A percentile compares a stretch with the other conserved stretches of the same genome.
Conservation (phyloP, 352 stramenopile species). For the Phytophthora chlamydospora region DNA sequence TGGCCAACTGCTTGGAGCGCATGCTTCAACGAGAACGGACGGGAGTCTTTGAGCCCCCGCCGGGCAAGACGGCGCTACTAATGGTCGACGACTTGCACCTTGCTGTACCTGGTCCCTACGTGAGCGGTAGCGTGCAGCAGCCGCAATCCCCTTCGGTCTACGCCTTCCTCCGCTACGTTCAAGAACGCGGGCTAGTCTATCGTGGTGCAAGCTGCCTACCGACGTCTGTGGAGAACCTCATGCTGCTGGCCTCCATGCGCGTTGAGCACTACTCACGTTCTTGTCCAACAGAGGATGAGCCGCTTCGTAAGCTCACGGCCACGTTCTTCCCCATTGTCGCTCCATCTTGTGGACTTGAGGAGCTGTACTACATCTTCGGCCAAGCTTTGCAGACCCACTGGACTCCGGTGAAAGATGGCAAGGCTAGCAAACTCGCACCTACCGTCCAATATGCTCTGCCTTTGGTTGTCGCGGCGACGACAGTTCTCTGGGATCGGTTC, state of each 20-base stretch:
- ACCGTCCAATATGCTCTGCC: constrained; percentile 32
- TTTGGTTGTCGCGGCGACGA: constrained; percentile 43
- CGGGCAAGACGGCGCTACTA: constrained; percentile 56
- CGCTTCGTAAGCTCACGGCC: constrained; percentile 22
- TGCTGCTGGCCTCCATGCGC: constrained; percentile 42
- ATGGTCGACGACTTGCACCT: constrained; percentile 67
- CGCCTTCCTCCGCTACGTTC: constrained; percentile 41
- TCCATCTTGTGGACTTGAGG: constrained; percentile 23
- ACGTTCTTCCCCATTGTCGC: constrained; percentile 46
- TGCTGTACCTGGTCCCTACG: constrained; percentile 6
- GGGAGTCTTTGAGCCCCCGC: constrained; percentile 53
- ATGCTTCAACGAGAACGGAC: constrained; percentile 65
- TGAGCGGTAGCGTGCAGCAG: neutral
- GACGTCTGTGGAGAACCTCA: constrained; percentile 41
- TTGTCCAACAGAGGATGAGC: constrained; percentile 10
- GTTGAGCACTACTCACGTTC: neutral
- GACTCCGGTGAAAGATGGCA: neutral
- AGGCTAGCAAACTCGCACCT: constrained; percentile 11
- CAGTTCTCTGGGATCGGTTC: constrained; percentile 61
- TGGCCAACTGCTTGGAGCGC: constrained; percentile 50
- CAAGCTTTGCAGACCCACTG: constrained; percentile 25
- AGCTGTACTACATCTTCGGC: constrained; percentile 47
- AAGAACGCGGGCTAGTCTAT: constrained; percentile 41
- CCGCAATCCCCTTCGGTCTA: constrained; percentile 23
- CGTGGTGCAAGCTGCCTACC: constrained; percentile 17